phyloP scores from a whole-genome alignment of 2,329 filamentous ascomycete species.

The Fusarium nematophilum region DNA sequence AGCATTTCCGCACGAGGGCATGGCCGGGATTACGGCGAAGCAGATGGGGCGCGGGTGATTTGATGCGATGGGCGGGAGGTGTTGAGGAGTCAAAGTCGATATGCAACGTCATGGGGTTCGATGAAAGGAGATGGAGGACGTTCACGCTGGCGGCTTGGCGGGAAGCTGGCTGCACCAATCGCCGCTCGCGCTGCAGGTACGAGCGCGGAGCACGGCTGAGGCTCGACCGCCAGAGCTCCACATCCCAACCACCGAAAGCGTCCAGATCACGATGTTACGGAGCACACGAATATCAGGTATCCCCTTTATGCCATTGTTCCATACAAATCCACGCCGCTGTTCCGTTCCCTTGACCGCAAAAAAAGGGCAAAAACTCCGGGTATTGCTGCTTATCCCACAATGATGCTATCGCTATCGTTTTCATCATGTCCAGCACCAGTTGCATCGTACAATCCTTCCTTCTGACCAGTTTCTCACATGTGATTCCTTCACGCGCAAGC shows the following conservation, averaged over 20 bases:
- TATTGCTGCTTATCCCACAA: no score
- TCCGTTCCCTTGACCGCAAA: no score
- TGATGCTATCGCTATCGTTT: no score
- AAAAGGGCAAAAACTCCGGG: no score
- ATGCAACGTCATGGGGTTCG: slow-evolving; percentile 44
- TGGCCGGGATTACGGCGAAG: slow-evolving; percentile 23
- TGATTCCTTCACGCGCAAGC: no score
- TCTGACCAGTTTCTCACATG: no score
- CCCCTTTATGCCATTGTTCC: no score
- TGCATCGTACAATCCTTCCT: no score
- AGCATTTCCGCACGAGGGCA: slow-evolving; percentile 46
- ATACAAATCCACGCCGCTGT: no score
- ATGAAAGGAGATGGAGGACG: slow-evolving; percentile 46
- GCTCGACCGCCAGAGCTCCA: slow-evolving; percentile 23
- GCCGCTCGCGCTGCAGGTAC: slow-evolving; percentile 33
- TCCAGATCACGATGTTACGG: background rate
- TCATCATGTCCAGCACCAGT: no score
- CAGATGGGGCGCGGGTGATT: slow-evolving; percentile 10
- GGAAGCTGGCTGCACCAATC: slow-evolving; percentile 39
- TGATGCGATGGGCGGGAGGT: slow-evolving; percentile 31
- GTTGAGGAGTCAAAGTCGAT: slow-evolving; percentile 25
- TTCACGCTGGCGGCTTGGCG: slow-evolving; percentile 41
- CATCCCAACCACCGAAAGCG: slow-evolving; percentile 22
- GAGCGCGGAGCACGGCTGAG: slow-evolving; percentile 19
- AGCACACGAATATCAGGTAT: background rate